These are phyloP conservation scores for Diaporthe citri DNA, from an alignment of 2,329 filamentous ascomycete species.

Conservation along the genomic window DNA sequence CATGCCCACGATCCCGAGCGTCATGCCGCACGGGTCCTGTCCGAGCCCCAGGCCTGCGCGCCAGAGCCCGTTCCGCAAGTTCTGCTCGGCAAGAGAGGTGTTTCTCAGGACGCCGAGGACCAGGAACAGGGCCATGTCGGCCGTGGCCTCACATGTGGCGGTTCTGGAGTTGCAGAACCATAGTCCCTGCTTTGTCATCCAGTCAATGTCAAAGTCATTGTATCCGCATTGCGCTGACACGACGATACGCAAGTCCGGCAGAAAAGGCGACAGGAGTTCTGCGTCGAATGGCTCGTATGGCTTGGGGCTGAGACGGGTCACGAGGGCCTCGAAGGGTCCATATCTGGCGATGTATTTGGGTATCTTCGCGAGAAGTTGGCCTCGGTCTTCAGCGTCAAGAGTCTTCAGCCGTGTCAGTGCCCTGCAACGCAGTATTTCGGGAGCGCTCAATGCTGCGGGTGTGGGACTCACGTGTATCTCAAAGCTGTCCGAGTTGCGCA, in stretches of 20 bases:
- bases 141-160: conserved; percentile 26
- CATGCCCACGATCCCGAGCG: conserved; percentile 67
- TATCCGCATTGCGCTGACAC: conserved; percentile 31
- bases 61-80: conserved; percentile 13
- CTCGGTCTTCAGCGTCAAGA: conserved; percentile 24
- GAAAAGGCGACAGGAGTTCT: conserved; percentile 24
- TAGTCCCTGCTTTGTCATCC: conserved; percentile 25
- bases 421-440: neutral
- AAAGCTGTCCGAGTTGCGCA: neutral
- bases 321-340: conserved; percentile 19
- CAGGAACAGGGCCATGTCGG: conserved; percentile 32
- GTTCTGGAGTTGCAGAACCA: conserved; percentile 33
- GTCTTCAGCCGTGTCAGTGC: neutral
- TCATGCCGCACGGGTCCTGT: conserved; percentile 65
- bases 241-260: conserved; percentile 13
- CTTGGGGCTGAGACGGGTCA: conserved; percentile 21
- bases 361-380: conserved; percentile 6
- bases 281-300: conserved; percentile 29
- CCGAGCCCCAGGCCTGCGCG: conserved; percentile 55
- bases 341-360: neutral
- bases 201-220: conserved; percentile 33
- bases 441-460: neutral
- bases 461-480: conserved; percentile 26
- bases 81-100: conserved; percentile 17
- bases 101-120: conserved; percentile 23